These are phyloP conservation scores for Choanephora cucurbitarum DNA, from an alignment of 371 early-diverging fungal species.

Conservation along the genomic window DNA sequence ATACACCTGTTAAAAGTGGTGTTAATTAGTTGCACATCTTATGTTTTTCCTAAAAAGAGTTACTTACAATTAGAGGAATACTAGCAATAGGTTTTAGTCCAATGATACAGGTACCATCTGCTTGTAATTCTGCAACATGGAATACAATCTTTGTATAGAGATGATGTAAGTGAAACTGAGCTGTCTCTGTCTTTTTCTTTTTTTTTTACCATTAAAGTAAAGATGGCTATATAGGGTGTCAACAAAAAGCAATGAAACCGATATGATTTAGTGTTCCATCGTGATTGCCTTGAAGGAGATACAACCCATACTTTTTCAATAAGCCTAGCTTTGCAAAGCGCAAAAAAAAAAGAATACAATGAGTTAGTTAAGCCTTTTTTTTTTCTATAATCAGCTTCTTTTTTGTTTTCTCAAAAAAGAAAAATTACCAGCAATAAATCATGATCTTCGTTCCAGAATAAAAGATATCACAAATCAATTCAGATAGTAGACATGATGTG, in stretches of 20 bases:
- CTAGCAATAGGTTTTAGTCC: constrained; percentile 52
- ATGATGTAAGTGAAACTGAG: background rate
- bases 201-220: constrained; percentile 43
- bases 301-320: constrained; percentile 40
- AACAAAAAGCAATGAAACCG: constrained; percentile 27
- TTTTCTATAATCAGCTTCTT: background rate
- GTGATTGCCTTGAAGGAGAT: constrained; percentile 23
- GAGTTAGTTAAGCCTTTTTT: no score
- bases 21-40: background rate
- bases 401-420: no score
- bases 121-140: constrained; percentile 41
- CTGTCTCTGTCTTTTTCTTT: background rate
- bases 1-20: constrained; percentile 22
- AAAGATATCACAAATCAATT: constrained; percentile 27
- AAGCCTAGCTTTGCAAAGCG: constrained; percentile 13
- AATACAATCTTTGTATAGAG: constrained; percentile 34
- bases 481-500: constrained; percentile 26
- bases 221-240: constrained; percentile 47
- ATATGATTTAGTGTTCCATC: constrained; percentile 41
- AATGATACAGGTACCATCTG: constrained; percentile 45
- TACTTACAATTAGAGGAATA: constrained; percentile 45
- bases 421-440: constrained; percentile 24
- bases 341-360: no score
- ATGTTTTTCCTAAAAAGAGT: background rate
- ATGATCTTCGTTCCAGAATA: constrained; percentile 27